phyloP scores from a whole-genome alignment of 148 eudicot species.

The Tetragonia tetragonoides region DNA sequence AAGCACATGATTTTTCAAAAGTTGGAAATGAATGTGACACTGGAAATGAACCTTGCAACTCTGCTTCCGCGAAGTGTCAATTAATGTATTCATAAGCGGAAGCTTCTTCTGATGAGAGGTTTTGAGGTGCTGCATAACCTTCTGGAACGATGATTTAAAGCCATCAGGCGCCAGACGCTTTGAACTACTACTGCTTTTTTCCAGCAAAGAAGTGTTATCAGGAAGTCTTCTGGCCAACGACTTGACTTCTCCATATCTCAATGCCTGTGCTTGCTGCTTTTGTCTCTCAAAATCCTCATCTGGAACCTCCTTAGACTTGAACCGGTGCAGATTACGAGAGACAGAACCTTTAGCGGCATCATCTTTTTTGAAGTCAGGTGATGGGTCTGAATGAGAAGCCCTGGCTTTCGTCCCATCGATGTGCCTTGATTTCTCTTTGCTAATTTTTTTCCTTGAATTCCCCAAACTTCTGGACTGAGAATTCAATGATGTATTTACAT shows the following conservation, averaged over 20 bases:
- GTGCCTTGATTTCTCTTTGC: conserved; percentile 14
- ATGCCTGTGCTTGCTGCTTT: conserved; percentile 16
- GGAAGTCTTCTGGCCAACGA: conserved; percentile 14
- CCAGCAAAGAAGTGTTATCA: conserved; percentile 10
- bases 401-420: conserved; percentile 21
- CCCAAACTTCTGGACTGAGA: conserved; percentile 4
- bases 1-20: not conserved
- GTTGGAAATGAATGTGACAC: not conserved
- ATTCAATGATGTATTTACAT: conserved; percentile 5
- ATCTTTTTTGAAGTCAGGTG: not conserved
- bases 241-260: conserved; percentile 1
- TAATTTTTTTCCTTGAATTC: conserved; percentile 16
- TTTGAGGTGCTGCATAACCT: conserved; percentile 29
- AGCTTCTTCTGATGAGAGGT: conserved; percentile 29
- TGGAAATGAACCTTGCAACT: conserved; percentile 21
- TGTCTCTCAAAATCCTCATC: conserved; percentile 13
- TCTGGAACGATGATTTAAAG: conserved; percentile 32
- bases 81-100: conserved; percentile 4
- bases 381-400: conserved; percentile 18
- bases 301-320: conserved; percentile 20
- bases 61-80: conserved; percentile 6
- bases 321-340: conserved; percentile 12
- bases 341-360: conserved; percentile 11
- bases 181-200: conserved; percentile 17
- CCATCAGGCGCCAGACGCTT: conserved; percentile 21